These are phyloP conservation scores for Ophiocordyceps unilateralis DNA, from an alignment of 2,329 filamentous ascomycete genomes.

Conservation along the genomic window DNA sequence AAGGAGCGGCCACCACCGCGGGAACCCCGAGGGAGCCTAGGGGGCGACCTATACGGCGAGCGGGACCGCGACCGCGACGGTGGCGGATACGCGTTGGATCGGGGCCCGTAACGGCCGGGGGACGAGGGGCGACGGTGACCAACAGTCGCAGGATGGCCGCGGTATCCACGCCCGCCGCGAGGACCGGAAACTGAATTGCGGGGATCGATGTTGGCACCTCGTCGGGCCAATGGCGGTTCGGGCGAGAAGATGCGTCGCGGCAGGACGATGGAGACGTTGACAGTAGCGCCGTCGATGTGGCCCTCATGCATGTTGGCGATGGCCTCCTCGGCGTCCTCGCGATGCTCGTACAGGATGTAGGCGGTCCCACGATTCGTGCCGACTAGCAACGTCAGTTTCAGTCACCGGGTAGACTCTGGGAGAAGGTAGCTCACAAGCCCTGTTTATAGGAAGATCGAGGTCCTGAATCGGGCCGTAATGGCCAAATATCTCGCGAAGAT, in stretches of 20 bases:
- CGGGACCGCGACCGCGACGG: constrained; percentile 29
- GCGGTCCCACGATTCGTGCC: constrained; percentile 84
- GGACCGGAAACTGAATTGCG: constrained; percentile 14
- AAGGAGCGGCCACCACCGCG: constrained; percentile 20
- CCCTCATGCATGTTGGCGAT: constrained; percentile 97
- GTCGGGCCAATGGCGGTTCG: constrained; percentile 55
- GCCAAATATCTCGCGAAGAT: constrained; percentile 84
- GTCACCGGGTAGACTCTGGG: background rate
- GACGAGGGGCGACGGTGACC: constrained; percentile 14
- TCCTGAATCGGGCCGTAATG: constrained; percentile 73
- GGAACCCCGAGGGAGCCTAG: constrained; percentile 8
- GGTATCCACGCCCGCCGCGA: constrained; percentile 16
- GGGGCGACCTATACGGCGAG: constrained; percentile 25
- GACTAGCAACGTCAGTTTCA: constrained; percentile 29
- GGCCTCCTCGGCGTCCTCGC: constrained; percentile 67
- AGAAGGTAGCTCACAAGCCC: constrained; percentile 44
- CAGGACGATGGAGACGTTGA: constrained; percentile 79
- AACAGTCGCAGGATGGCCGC: constrained; percentile 7
- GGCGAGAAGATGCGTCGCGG: constrained; percentile 69
- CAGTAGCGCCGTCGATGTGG: constrained; percentile 67
- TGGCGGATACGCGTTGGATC: constrained; percentile 46
- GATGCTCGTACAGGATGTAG: constrained; percentile 69
- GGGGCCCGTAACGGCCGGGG: constrained; percentile 20
- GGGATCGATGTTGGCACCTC: constrained; percentile 41
- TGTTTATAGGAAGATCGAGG: constrained; percentile 79